Evolutionary conservation across 225 moss, liverwort and hornwort species (phyloP).

Genomic region (Polytrichum commune): DNA sequence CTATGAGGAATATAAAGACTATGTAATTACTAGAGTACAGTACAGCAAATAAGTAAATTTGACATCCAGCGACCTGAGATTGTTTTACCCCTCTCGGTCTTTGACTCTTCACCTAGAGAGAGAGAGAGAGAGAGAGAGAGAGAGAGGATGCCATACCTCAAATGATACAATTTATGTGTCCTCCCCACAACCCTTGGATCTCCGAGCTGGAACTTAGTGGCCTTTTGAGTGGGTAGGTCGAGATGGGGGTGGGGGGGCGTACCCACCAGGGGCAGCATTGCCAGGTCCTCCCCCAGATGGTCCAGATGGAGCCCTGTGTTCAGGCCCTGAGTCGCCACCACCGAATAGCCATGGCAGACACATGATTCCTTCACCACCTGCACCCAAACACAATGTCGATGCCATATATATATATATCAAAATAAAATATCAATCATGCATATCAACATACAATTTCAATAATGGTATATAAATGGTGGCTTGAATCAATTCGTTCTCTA

Average conservation of each 20-base stretch:
- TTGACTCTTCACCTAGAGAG: not conserved
- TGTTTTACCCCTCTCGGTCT: too few relatives aligned
- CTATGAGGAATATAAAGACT: too few relatives aligned
- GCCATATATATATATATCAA: too few relatives aligned
- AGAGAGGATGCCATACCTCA: not conserved
- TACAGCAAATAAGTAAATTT: too few relatives aligned
- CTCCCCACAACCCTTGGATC: conserved; percentile 71
- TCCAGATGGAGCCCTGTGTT: conserved; percentile 41
- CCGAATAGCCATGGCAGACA: conserved; percentile 61
- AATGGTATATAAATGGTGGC: too few relatives aligned
- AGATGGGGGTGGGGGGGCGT: conserved; percentile 46
- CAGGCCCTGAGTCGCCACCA: conserved; percentile 49
- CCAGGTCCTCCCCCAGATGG: conserved; percentile 35
- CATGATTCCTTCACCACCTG: conserved; percentile 20
- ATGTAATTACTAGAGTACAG: too few relatives aligned
- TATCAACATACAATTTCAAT: too few relatives aligned
- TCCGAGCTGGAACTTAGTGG: not conserved
- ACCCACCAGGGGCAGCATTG: conserved; percentile 41
- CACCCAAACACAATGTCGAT: not conserved
- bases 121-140: not conserved
- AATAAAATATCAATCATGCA: too few relatives aligned
- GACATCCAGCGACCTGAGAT: too few relatives aligned
- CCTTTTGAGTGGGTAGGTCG: conserved; percentile 46
- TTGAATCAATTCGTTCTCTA: too few relatives aligned
- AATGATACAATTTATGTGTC: conserved; percentile 25